phyloP scores from a whole-genome alignment of 768 basidiomycete species.

The Coprinopsis marcescibilis region DNA sequence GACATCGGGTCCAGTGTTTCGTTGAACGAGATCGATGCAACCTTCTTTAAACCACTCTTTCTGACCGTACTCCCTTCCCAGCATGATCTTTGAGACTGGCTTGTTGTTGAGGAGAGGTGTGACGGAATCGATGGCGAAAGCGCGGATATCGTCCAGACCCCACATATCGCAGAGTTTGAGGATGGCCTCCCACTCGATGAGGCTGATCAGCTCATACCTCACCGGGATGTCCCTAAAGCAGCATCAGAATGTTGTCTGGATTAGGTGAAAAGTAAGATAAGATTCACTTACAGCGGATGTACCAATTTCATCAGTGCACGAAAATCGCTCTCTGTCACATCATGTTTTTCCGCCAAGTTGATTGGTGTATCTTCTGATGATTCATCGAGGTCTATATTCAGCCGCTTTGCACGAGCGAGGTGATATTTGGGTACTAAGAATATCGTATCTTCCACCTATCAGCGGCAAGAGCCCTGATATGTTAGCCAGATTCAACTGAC shows the following conservation, averaged over 20 bases:
- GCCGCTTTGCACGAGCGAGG: too few species aligned
- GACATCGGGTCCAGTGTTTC: too few species aligned
- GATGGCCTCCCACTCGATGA: not conserved
- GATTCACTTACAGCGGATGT: not conserved
- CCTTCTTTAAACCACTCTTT: not conserved
- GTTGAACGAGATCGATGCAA: not conserved
- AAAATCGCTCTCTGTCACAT: too few species aligned
- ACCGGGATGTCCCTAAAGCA: not conserved
- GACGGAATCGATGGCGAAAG: not conserved
- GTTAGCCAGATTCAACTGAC: too few species aligned
- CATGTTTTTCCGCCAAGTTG: too few species aligned
- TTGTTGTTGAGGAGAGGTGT: not conserved
- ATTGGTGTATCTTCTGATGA: too few species aligned
- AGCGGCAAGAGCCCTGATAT: too few species aligned
- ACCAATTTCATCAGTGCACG: not conserved
- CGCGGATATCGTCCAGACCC: not conserved
- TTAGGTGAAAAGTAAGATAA: not conserved
- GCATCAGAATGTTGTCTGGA: not conserved
- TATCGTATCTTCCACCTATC: too few species aligned
- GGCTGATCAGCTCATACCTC: not conserved
- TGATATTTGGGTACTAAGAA: too few species aligned
- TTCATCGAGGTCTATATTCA: too few species aligned
- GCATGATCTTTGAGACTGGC: not conserved
- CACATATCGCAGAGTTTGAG: not conserved
- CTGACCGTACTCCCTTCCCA: not conserved